Conservation (phyloP, 2,329 filamentous ascomycete genomes). For the Venturiaceae sp. region DNA sequence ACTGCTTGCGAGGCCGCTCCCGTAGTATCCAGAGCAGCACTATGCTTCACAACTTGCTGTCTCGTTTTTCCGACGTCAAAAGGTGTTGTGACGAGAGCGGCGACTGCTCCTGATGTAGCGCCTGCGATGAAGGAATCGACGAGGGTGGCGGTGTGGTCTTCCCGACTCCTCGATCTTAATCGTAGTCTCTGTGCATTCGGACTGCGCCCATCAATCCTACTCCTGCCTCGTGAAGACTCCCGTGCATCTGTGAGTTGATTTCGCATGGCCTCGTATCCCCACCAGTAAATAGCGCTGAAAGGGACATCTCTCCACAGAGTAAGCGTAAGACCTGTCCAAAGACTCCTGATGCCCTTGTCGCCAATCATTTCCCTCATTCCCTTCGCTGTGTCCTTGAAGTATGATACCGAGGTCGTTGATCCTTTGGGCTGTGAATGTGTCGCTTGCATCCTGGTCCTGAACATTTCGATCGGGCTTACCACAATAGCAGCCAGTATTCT, state of each 20-base stretch:
- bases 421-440: constrained; percentile 23
- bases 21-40: constrained; percentile 18
- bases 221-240: constrained; percentile 13
- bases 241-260: constrained; percentile 61
- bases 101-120: constrained; percentile 70
- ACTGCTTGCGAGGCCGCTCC: constrained; percentile 29
- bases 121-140: constrained; percentile 84
- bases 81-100: constrained; percentile 82
- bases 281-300: constrained; percentile 97
- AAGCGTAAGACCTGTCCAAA: constrained; percentile 85
- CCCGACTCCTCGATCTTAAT: constrained; percentile 46
- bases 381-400: constrained; percentile 69
- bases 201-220: constrained; percentile 16
- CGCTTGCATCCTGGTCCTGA: constrained; percentile 85
- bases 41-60: constrained; percentile 70
- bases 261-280: constrained; percentile 84
- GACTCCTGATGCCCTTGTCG: constrained; percentile 62
- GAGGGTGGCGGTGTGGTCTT: constrained; percentile 69
- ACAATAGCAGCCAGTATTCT: constrained; percentile 70
- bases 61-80: constrained; percentile 98
- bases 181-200: constrained; percentile 19
- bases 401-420: constrained; percentile 38
- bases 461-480: constrained; percentile 88
- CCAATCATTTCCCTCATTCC: constrained; percentile 73
- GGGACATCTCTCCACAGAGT: constrained; percentile 96